Conservation (phyloP, 140 eudicot species). For the Senecio squalidus region DNA sequence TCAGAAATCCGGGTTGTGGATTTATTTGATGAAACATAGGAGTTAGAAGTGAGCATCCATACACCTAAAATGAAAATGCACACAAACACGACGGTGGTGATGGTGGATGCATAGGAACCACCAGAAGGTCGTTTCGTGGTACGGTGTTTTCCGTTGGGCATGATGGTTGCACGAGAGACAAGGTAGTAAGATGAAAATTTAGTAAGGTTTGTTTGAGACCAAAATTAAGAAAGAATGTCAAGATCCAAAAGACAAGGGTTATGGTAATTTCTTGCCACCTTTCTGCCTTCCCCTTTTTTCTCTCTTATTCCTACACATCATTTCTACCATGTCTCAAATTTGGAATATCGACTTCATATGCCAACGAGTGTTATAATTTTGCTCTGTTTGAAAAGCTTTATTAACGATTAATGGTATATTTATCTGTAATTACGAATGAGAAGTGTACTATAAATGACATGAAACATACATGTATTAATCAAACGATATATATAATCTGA, state of each 20-base stretch:
- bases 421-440: too few species aligned
- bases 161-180: conserved; percentile 15
- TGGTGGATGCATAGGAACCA: conserved; percentile 35
- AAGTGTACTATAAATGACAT: too few species aligned
- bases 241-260: conserved; percentile 37
- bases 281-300: conserved; percentile 20
- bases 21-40: conserved; percentile 37
- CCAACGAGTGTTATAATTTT: too few species aligned
- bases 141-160: conserved; percentile 53
- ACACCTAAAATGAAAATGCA: conserved; percentile 48
- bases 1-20: conserved; percentile 16
- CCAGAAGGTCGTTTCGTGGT: conserved; percentile 47
- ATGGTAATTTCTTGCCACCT: conserved; percentile 22
- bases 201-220: conserved; percentile 14
- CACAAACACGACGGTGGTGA: conserved; percentile 36
- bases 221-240: conserved; percentile 17
- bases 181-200: conserved; percentile 14
- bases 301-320: conserved; percentile 17
- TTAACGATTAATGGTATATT: too few species aligned
- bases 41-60: conserved; percentile 56
- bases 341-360: too few species aligned
- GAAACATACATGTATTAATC: too few species aligned
- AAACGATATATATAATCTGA: too few species aligned
- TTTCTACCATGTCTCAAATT: conserved; percentile 12
- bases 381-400: not conserved